These are phyloP conservation scores for Vigna reflexopilosa DNA, from an alignment of 306 rosid genomes.

Conservation along the genomic window DNA sequence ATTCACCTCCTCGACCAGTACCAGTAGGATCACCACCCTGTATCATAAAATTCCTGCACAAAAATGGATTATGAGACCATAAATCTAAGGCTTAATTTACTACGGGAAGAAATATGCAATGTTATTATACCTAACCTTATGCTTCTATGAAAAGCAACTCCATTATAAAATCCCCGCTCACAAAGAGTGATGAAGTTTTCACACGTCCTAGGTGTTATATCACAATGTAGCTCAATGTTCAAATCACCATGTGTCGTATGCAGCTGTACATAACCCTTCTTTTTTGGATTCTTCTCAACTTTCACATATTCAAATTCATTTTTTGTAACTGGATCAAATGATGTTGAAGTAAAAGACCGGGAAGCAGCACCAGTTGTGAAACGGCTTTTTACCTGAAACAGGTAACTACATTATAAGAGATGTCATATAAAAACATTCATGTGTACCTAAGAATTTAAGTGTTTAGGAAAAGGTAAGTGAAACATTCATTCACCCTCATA, in stretches of 20 bases:
- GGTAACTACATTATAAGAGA: slow-evolving; percentile 22
- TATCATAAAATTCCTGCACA: slow-evolving; percentile 90
- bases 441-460: not conserved
- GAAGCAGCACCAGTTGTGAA: slow-evolving; percentile 98
- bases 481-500: not conserved
- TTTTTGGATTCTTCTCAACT: slow-evolving; percentile 96
- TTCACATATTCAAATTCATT: slow-evolving; percentile 89
- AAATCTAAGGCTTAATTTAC: slow-evolving; percentile 24
- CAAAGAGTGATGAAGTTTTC: slow-evolving; percentile 97
- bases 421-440: slow-evolving; percentile 4
- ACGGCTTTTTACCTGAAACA: slow-evolving; percentile 84
- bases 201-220: slow-evolving; percentile 88
- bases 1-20: slow-evolving; percentile 95
- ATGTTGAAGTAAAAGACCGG: slow-evolving; percentile 92
- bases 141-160: slow-evolving; percentile 89
- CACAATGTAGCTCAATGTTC: slow-evolving; percentile 96
- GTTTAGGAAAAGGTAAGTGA: not conserved
- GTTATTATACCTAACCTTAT: slow-evolving; percentile 79
- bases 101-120: slow-evolving; percentile 24
- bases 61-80: slow-evolving; percentile 27
- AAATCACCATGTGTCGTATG: slow-evolving; percentile 96
- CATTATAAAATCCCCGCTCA: slow-evolving; percentile 91
- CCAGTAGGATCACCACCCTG: slow-evolving; percentile 99
- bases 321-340: slow-evolving; percentile 89
- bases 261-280: slow-evolving; percentile 92